phyloP scores from a whole-genome alignment of 1,284 basidiomycete genomes.

The Leccinum subrobustum region DNA sequence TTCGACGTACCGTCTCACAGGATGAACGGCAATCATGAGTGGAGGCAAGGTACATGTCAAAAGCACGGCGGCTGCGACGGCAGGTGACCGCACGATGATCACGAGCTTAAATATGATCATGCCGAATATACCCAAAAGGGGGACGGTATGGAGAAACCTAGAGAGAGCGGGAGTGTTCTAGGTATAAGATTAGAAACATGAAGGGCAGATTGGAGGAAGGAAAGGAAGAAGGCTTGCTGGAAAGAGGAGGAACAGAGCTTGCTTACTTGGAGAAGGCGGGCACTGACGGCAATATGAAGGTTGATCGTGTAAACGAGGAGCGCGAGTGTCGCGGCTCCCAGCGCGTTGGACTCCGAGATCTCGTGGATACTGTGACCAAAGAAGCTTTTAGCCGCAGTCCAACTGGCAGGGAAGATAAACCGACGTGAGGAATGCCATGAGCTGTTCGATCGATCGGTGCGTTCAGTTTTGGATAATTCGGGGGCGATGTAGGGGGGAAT shows the following conservation, averaged over 20 bases:
- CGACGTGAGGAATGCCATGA: constrained; percentile 29
- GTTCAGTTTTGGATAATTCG: constrained; percentile 1
- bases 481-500: background rate
- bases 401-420: constrained; percentile 5
- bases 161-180: constrained; percentile 20
- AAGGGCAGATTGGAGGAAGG: background rate
- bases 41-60: constrained; percentile 24
- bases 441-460: constrained; percentile 13
- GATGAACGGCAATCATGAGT: constrained; percentile 12
- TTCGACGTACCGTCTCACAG: constrained; percentile 5
- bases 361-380: constrained; percentile 20
- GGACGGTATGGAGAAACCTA: constrained; percentile 26
- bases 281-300: constrained; percentile 23
- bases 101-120: constrained; percentile 23
- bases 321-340: constrained; percentile 25
- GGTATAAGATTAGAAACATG: background rate
- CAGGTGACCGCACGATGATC: constrained; percentile 21
- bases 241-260: background rate
- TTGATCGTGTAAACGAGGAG: constrained; percentile 34
- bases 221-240: background rate
- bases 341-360: constrained; percentile 18
- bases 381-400: background rate
- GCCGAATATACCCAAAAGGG: constrained; percentile 28
- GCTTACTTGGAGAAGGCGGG: constrained; percentile 22
- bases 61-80: constrained; percentile 18